phyloP scores from a whole-genome alignment of 345 rosid genomes.

The Mercurialis annua region DNA sequence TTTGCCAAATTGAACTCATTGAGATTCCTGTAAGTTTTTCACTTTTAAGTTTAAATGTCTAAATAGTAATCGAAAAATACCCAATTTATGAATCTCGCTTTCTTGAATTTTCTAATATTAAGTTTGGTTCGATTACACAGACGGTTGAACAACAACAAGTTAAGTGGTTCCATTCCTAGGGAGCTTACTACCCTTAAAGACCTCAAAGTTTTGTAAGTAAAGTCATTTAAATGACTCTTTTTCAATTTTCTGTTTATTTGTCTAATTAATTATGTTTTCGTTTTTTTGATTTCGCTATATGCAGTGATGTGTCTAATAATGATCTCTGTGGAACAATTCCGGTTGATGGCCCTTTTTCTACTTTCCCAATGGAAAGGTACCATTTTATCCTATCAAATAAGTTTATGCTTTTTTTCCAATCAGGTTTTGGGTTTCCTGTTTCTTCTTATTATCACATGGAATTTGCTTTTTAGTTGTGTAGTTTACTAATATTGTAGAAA shows the following conservation, averaged over 20 bases:
- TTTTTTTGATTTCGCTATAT: background rate
- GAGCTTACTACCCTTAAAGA: conserved; percentile 50
- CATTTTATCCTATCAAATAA: background rate
- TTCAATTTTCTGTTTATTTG: background rate
- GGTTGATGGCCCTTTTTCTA: conserved; percentile 61
- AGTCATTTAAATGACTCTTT: background rate
- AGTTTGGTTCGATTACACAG: conserved; percentile 30
- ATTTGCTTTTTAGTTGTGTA: background rate
- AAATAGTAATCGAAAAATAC: background rate
- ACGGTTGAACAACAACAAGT: conserved; percentile 64
- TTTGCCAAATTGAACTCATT: conserved; percentile 58
- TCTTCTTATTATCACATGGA: background rate
- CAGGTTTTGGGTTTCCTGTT: background rate
- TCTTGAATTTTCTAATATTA: background rate
- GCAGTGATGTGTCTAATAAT: conserved; percentile 70
- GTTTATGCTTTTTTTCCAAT: background rate
- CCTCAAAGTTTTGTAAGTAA: conserved; percentile 64
- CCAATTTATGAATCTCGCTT: background rate
- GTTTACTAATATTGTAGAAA: background rate
- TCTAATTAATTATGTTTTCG: conserved; percentile 4
- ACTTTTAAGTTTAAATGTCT: background rate
- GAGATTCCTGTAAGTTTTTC: conserved; percentile 57
- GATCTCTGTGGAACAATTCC: conserved; percentile 72
- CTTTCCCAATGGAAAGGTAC: conserved; percentile 58
- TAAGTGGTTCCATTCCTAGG: conserved; percentile 60